Evolutionary conservation across 257 asterid species (phyloP).

Genomic region (Dorcoceras hygrometricum): DNA sequence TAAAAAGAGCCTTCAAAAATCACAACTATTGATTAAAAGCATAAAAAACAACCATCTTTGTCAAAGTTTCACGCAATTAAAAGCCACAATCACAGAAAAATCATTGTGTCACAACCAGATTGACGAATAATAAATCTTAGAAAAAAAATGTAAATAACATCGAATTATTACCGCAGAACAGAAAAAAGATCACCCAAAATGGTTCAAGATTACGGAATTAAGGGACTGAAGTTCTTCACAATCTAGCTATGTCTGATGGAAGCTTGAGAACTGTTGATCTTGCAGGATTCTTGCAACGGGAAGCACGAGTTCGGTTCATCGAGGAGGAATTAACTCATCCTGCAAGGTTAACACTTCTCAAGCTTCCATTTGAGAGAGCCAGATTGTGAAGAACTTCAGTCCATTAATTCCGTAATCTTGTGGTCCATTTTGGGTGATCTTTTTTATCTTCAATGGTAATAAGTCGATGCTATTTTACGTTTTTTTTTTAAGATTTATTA

Average conservation of each 20-base stretch:
- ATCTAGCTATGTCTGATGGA: background rate
- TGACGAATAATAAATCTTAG: background rate
- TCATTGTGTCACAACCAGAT: background rate
- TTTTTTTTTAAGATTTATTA: background rate
- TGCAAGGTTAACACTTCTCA: no score
- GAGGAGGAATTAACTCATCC: no score
- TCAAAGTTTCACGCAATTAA: background rate
- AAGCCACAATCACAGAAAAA: background rate
- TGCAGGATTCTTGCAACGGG: background rate
- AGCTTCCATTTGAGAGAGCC: background rate
- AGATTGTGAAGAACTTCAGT: background rate
- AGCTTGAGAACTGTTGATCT: background rate
- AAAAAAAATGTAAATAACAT: background rate
- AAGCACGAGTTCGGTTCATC: no score
- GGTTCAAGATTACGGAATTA: background rate
- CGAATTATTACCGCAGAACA: background rate
- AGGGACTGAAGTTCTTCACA: background rate
- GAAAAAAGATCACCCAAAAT: background rate
- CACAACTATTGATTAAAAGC: no score
- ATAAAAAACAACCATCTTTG: background rate
- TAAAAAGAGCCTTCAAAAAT: background rate
- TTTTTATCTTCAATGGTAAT: background rate
- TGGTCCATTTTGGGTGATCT: background rate
- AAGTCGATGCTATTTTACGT: background rate
- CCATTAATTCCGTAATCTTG: background rate